Conservation (phyloP, 202 grass and related monocot genomes). For the Bolboschoenoplectus hybrid region DNA sequence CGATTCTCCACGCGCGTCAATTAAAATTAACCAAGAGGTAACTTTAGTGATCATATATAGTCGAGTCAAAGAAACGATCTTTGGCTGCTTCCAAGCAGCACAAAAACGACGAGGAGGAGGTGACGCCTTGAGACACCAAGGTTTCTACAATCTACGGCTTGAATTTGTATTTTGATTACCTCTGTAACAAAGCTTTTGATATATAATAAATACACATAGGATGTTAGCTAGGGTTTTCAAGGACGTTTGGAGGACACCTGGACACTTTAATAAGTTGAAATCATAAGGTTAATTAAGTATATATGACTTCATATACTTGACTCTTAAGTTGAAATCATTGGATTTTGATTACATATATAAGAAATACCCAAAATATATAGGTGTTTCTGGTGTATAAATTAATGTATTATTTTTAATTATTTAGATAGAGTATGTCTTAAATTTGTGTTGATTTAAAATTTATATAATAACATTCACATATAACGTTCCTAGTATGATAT, state of each 20-base stretch:
- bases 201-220: neutral
- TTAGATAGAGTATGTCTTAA: too few species aligned
- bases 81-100: constrained; percentile 10
- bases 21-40: neutral
- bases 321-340: too few species aligned
- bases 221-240: neutral
- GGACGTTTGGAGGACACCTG: neutral
- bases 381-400: too few species aligned
- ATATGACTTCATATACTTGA: too few species aligned
- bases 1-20: neutral
- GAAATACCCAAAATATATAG: too few species aligned
- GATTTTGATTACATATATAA: too few species aligned
- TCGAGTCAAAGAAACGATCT: neutral
- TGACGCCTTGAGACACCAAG: neutral
- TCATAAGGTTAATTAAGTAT: too few species aligned
- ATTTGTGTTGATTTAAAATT: too few species aligned
- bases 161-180: neutral
- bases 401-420: too few species aligned
- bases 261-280: neutral
- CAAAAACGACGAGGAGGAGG: neutral
- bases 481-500: too few species aligned
- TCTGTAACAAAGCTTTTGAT: neutral
- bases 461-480: too few species aligned
- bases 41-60: neutral
- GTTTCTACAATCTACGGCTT: constrained; percentile 14